A percentile compares a stretch with the other conserved stretches of the same genome.
Conservation (phyloP, 352 stramenopile species). For the Phytophthora brassicae region DNA sequence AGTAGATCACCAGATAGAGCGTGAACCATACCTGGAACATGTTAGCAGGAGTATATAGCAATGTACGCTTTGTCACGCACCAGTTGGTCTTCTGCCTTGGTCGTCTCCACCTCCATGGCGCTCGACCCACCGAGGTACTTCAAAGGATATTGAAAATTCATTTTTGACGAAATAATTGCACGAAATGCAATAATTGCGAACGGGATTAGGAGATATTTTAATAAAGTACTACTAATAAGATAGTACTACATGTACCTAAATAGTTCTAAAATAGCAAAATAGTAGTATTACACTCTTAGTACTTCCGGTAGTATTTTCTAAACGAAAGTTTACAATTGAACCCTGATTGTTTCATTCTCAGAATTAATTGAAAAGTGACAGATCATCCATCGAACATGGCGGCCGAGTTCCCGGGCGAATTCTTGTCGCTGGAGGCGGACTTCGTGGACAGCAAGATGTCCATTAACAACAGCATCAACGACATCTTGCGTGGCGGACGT, state of each 20-base stretch:
- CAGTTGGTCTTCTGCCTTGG: constrained; percentile 43
- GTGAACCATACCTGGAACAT: constrained; percentile 82
- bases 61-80: constrained; percentile 15
- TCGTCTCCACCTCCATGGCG: constrained; percentile 18
- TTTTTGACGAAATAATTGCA: neutral
- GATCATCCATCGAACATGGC: constrained; percentile 12
- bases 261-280: too few relatives aligned
- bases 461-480: constrained; percentile 79
- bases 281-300: too few relatives aligned
- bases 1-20: constrained; percentile 77
- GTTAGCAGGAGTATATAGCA: too few relatives aligned
- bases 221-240: too few relatives aligned
- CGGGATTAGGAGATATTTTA: too few relatives aligned
- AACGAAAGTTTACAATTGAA: too few relatives aligned
- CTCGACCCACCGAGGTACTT: neutral
- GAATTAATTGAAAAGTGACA: neutral
- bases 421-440: constrained; percentile 74
- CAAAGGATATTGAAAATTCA: neutral
- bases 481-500: constrained; percentile 59
- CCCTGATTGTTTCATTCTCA: too few relatives aligned
- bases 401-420: constrained; percentile 54
- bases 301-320: too few relatives aligned
- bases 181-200: too few relatives aligned
- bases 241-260: too few relatives aligned
- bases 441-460: constrained; percentile 83